Percentiles rank a stretch among this genome's conserved stretches.
Evolutionary conservation across 23 red algal species (phyloP).

Genomic region (Chondrus crispus): DNA sequence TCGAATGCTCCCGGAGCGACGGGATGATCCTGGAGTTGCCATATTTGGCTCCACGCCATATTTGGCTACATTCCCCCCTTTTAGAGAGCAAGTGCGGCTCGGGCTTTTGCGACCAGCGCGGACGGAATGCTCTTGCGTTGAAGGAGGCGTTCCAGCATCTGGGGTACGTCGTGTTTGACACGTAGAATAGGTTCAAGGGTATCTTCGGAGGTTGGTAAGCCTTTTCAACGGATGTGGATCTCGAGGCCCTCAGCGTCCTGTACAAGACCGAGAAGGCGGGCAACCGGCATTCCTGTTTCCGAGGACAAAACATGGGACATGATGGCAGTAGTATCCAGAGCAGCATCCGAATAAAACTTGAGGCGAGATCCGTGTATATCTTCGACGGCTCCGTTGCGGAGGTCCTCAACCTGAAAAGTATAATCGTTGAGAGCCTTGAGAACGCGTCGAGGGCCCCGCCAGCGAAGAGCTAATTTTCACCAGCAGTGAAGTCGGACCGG

Average conservation of each 20-base stretch:
- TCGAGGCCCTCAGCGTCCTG: neutral
- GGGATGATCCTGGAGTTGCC: no score
- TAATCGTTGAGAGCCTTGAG: neutral
- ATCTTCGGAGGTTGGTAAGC: neutral
- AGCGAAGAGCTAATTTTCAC: neutral
- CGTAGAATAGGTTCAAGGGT: neutral
- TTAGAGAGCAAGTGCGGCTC: neutral
- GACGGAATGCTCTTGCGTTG: neutral
- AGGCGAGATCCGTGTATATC: neutral
- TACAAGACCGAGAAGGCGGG: neutral
- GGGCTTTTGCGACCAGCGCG: neutral
- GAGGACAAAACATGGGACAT: neutral
- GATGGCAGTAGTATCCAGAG: neutral
- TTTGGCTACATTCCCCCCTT: no score
- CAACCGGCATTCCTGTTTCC: neutral
- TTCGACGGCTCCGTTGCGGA: neutral
- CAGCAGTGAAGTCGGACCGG: neutral
- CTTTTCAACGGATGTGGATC: neutral
- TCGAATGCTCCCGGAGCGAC: no score
- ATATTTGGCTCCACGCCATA: no score
- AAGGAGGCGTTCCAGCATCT: neutral
- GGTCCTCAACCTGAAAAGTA: neutral
- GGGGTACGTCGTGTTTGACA: neutral
- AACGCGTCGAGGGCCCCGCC: slow-evolving; percentile 3
- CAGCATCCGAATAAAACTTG: neutral